phyloP scores from a whole-genome alignment of 345 rosid species.

The Sonneratia alba region DNA sequence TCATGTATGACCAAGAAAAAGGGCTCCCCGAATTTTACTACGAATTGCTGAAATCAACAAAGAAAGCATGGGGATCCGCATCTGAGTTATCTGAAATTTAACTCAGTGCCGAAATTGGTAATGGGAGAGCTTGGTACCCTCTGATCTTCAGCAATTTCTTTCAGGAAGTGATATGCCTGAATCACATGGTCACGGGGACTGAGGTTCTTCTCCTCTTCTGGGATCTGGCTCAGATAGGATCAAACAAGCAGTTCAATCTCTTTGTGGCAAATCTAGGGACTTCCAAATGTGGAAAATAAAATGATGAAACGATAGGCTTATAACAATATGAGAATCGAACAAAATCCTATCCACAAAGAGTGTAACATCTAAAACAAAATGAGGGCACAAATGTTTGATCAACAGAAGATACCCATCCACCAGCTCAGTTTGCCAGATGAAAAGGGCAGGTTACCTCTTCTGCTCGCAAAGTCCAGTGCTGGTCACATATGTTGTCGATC shows the following conservation, averaged over 20 bases:
- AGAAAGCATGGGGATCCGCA: not conserved
- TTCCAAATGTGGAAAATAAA: not conserved
- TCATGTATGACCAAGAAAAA: conserved; percentile 88
- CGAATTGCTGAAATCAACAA: conserved; percentile 37
- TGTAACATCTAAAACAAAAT: too few relatives aligned
- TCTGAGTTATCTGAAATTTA: not conserved
- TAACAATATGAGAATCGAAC: not conserved
- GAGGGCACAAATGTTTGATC: not conserved
- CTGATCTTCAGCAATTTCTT: conserved; percentile 72
- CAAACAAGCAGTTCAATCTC: not conserved
- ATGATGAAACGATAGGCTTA: not conserved
- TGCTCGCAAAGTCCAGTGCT: conserved; percentile 94
- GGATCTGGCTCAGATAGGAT: conserved; percentile 31
- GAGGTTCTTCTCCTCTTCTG: conserved; percentile 87
- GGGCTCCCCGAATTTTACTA: conserved; percentile 93
- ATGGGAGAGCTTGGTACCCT: conserved; percentile 23
- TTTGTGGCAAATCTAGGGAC: not conserved
- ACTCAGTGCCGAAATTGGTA: too few relatives aligned
- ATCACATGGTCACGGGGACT: conserved; percentile 72
- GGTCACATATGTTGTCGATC: conserved; percentile 95
- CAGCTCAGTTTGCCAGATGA: not conserved
- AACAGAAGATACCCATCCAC: not conserved
- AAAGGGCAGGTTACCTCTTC: conserved; percentile 58
- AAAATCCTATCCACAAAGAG: too few relatives aligned
- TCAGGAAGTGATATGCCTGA: conserved; percentile 81